phyloP scores from a whole-genome alignment of 345 rosid genomes.

The Brassica carinata region DNA sequence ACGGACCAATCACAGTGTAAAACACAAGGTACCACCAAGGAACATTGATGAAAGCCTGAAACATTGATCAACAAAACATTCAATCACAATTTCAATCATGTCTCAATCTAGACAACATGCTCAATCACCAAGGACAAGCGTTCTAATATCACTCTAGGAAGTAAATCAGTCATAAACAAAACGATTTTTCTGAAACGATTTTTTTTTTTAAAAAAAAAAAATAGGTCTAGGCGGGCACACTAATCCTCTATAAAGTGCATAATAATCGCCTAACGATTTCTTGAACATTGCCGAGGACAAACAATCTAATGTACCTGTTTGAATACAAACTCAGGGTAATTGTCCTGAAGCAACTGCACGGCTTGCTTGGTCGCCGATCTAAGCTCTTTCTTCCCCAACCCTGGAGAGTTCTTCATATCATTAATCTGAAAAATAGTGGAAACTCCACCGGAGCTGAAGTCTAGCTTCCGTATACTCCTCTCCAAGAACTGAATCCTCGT shows the following conservation, averaged over 20 bases:
- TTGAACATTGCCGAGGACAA: neutral
- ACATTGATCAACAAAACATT: constrained; percentile 3
- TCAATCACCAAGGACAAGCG: neutral
- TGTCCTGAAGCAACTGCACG: constrained; percentile 82
- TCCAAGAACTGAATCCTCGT: constrained; percentile 95
- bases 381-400: constrained; percentile 77
- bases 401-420: constrained; percentile 88
- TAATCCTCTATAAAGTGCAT: too few species aligned
- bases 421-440: constrained; percentile 80
- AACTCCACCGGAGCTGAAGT: constrained; percentile 76
- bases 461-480: constrained; percentile 82
- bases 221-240: neutral
- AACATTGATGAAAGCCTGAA: constrained; percentile 72
- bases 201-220: too few species aligned
- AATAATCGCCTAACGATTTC: neutral
- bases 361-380: constrained; percentile 81
- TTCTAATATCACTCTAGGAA: neutral
- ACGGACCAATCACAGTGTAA: constrained; percentile 69
- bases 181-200: too few species aligned
- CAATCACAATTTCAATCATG: neutral
- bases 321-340: constrained; percentile 93
- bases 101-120: neutral
- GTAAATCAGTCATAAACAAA: neutral
- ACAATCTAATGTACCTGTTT: constrained; percentile 59
- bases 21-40: constrained; percentile 80